Conservation (phyloP, 768 basidiomycete species). For the Tephrocybe sp. region DNA sequence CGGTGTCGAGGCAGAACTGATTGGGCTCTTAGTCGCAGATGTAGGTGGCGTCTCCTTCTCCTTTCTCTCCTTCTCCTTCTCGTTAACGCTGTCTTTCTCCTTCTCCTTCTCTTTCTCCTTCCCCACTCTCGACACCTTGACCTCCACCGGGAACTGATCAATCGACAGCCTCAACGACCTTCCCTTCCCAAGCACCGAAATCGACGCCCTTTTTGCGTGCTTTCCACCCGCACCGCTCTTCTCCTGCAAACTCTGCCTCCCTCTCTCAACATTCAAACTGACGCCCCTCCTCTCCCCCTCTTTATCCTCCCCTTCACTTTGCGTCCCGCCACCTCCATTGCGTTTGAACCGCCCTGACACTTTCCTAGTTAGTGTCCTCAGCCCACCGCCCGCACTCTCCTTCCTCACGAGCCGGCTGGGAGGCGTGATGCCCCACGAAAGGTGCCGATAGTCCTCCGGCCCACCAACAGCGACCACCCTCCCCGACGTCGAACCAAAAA, state of each 20-base stretch:
- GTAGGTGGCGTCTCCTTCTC: neutral
- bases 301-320: constrained; percentile 8
- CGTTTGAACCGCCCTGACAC: constrained; percentile 34
- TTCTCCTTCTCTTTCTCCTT: too few species aligned
- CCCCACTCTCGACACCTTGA: neutral
- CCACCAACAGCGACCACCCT: constrained; percentile 44
- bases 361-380: constrained; percentile 32
- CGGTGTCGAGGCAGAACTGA: constrained; percentile 16
- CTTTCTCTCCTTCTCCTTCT: too few species aligned
- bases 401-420: constrained; percentile 9
- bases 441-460: constrained; percentile 32
- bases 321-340: constrained; percentile 21
- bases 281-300: constrained; percentile 2
- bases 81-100: too few species aligned
- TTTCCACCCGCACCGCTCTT: constrained; percentile 19
- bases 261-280: constrained; percentile 8
- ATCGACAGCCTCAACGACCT: constrained; percentile 33
- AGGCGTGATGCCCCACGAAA: constrained; percentile 23
- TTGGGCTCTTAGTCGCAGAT: neutral
- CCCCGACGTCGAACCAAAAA: constrained; percentile 49
- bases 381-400: constrained; percentile 16
- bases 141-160: constrained; percentile 25
- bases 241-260: constrained; percentile 36
- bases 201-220: constrained; percentile 11
- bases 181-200: constrained; percentile 16